Percentiles rank a stretch among this genome's conserved stretches.
Conservation (phyloP, 192 early-diverging fungal genomes). For the Cladochytrium replicatum region DNA sequence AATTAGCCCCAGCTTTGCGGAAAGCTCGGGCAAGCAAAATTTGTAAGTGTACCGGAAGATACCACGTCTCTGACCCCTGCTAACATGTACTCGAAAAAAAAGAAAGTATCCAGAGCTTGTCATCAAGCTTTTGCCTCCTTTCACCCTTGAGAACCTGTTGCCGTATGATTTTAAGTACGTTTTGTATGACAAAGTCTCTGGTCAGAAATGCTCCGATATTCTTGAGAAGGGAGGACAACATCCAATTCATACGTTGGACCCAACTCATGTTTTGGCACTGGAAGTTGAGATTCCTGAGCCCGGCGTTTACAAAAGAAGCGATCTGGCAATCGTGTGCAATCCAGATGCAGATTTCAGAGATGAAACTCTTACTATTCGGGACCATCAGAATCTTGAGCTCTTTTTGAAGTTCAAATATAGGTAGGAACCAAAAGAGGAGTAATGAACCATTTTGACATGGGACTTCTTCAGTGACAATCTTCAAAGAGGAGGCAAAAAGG, state of each 20-base stretch:
- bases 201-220: slow-evolving; percentile 54
- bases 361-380: slow-evolving; percentile 57
- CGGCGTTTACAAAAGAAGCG: slow-evolving; percentile 56
- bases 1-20: no score
- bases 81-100: not conserved
- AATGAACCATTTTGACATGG: not conserved
- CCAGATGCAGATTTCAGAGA: slow-evolving; percentile 76
- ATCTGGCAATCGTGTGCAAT: slow-evolving; percentile 79
- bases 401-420: slow-evolving; percentile 40
- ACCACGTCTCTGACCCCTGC: no score
- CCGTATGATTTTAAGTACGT: slow-evolving; percentile 76
- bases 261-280: slow-evolving; percentile 67
- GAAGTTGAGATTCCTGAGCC: slow-evolving; percentile 66
- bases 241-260: slow-evolving; percentile 75
- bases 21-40: no score
- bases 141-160: slow-evolving; percentile 89
- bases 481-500: slow-evolving; percentile 64
- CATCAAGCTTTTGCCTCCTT: slow-evolving; percentile 47
- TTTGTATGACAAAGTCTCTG: slow-evolving; percentile 62
- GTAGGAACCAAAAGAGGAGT: not conserved
- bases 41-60: no score
- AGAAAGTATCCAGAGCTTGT: slow-evolving; percentile 33
- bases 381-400: slow-evolving; percentile 52
- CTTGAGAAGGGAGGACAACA: slow-evolving; percentile 61
- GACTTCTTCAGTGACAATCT: slow-evolving; percentile 23